Percentiles rank a stretch among this genome's conserved stretches.
Conservation (phyloP, 2,329 filamentous ascomycete species). For the Stemphylium vesicarium region DNA sequence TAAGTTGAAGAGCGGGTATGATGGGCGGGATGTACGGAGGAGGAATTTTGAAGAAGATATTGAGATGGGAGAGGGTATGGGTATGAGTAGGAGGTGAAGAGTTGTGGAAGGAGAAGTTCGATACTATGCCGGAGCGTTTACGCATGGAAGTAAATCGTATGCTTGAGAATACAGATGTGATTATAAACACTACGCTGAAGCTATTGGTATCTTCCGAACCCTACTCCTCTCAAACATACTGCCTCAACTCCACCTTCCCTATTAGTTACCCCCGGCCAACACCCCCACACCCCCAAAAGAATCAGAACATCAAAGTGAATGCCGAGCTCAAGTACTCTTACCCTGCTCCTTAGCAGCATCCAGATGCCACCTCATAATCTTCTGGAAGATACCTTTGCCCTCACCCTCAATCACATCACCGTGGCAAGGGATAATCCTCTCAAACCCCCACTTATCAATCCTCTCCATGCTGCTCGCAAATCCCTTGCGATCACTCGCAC, state of each 20-base stretch:
- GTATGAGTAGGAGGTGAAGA: not conserved
- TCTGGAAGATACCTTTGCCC: constrained; percentile 77
- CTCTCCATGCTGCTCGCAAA: constrained; percentile 73
- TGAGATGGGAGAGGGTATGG: not conserved
- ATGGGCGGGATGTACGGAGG: constrained; percentile 1
- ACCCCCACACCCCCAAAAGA: not conserved
- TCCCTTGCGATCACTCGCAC: constrained; percentile 65
- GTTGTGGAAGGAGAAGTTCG: not conserved
- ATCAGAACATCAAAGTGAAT: too few relatives aligned
- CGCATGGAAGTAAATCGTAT: not conserved
- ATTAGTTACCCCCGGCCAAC: not conserved
- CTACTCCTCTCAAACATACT: not conserved
- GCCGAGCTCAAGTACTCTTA: constrained; percentile 1
- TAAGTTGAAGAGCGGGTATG: not conserved
- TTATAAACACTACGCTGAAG: too few relatives aligned
- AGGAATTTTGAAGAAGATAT: not conserved
- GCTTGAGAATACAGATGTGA: not conserved
- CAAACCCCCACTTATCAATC: constrained; percentile 84
- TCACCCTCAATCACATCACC: constrained; percentile 82
- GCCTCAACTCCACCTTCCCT: not conserved
- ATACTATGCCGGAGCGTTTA: not conserved
- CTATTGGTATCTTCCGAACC: constrained; percentile 2
- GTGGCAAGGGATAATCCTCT: constrained; percentile 87
- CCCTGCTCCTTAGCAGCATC: constrained; percentile 36
- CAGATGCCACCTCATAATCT: constrained; percentile 85